Evolutionary conservation across 2,329 filamentous ascomycete genomes (phyloP), one percentile per base, ranked within the genome.

Genomic region (Cladosporium sp.): DNA sequence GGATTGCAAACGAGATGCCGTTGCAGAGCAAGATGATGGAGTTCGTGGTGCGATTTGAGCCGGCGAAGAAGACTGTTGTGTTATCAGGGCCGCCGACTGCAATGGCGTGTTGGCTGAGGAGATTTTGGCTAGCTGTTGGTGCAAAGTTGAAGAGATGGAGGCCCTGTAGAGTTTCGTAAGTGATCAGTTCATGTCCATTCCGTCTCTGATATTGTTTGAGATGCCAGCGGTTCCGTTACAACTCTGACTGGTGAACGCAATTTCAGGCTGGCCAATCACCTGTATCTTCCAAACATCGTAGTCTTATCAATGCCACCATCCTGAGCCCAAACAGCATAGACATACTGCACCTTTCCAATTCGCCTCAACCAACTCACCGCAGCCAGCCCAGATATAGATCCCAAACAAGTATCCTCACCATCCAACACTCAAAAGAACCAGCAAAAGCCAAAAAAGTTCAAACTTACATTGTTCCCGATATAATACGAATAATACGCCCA

Each of bases 1-100:
- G 88, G 40, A 89, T 83, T 1, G 88, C 87, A 72, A 91, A 91
- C 18, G 84, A 87, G 65, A 90, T 86, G 62, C 89, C 88, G 71
- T 90, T 90, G 73, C 83, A 82, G 0, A 89, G 79, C 8, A 91
- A 78, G 4, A 91, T 86, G 63, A 90, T 87, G 65, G 84, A 87
- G 74, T 88, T 88, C 71, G 89, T 84, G n/a, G 85, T 85, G 63
- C 86, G 82, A 28, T 81, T 75, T 44, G 78, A 78, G 16, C 88
- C 87, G 1, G 84, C 83, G 67, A 90, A 89, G 2, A 72, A 70
- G 26, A 90, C 75, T 0, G 84, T 79, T 1, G 80, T 82, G 11
- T 79, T 80, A 58, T 85, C 80, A n/a, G 66, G 37, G 3, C 73
- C 74, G 49, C 74, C 74, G 21, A 75, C 66, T 7, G 56, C 65